phyloP scores from a whole-genome alignment of 2,329 filamentous ascomycete genomes.

The Colletotrichum plurivorum region DNA sequence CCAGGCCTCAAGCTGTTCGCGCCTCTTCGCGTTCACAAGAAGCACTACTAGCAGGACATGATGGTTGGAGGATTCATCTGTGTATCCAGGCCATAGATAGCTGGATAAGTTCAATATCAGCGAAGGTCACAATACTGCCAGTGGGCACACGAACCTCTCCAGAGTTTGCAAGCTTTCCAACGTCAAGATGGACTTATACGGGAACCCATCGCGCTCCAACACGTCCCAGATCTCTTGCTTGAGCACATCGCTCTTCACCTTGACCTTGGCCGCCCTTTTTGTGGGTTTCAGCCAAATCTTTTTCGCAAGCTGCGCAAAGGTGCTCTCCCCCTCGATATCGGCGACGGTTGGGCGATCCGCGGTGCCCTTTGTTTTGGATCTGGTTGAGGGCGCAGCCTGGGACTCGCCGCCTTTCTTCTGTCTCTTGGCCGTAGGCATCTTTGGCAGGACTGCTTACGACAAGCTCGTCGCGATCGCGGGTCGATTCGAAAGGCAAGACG shows the following conservation, averaged over 20 bases:
- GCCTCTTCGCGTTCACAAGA: slow-evolving; percentile 88
- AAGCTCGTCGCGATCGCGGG: slow-evolving; percentile 26
- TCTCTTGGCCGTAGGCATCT: slow-evolving; percentile 73
- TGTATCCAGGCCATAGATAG: slow-evolving; percentile 95
- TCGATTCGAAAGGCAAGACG: background rate
- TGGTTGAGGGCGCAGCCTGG: slow-evolving; percentile 47
- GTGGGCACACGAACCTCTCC: slow-evolving; percentile 71
- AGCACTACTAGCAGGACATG: slow-evolving; percentile 90
- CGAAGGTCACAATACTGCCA: background rate
- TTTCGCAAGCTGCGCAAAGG: slow-evolving; percentile 83
- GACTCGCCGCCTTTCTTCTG: slow-evolving; percentile 67
- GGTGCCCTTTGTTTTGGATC: slow-evolving; percentile 57
- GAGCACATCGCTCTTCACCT: slow-evolving; percentile 86
- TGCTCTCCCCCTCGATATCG: slow-evolving; percentile 78
- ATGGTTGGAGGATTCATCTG: slow-evolving; percentile 89
- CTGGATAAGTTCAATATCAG: slow-evolving; percentile 58
- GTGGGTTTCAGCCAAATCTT: slow-evolving; percentile 85
- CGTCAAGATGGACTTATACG: slow-evolving; percentile 81
- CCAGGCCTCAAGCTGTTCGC: slow-evolving; percentile 92
- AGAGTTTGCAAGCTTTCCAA: slow-evolving; percentile 93
- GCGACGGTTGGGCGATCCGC: slow-evolving; percentile 73
- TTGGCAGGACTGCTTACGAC: slow-evolving; percentile 33
- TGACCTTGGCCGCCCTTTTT: slow-evolving; percentile 71
- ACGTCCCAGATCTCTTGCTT: slow-evolving; percentile 92
- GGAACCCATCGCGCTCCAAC: slow-evolving; percentile 85